phyloP scores from a whole-genome alignment of 2,329 filamentous ascomycete species.

The Arthrobotrys iridis region DNA sequence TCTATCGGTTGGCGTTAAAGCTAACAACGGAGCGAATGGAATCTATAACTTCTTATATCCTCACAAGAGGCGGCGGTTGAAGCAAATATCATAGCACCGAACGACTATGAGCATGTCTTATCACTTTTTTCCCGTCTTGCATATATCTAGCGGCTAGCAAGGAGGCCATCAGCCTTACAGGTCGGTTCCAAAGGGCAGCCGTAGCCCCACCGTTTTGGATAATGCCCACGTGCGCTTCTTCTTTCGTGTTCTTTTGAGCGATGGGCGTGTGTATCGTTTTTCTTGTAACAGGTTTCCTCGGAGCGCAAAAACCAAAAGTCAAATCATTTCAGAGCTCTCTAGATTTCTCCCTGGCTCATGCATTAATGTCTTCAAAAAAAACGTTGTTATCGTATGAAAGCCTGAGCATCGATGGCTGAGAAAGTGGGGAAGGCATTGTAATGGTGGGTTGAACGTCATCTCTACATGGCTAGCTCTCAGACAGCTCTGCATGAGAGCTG shows the following conservation, averaged over 20 bases:
- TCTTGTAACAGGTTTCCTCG: not conserved
- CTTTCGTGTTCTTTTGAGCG: not conserved
- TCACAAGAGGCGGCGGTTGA: slow-evolving; percentile 58
- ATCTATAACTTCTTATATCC: slow-evolving; percentile 66
- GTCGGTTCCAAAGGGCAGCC: not conserved
- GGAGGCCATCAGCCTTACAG: slow-evolving; percentile 6
- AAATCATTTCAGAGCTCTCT: slow-evolving; percentile 12
- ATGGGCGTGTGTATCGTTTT: not conserved
- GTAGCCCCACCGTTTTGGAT: slow-evolving; percentile 28
- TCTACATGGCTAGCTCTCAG: slow-evolving; percentile 42
- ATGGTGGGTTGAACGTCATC: slow-evolving; percentile 52
- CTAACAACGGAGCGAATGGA: slow-evolving; percentile 93
- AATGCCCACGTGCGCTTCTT: slow-evolving; percentile 42
- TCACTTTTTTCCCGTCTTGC: not conserved
- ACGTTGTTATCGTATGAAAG: slow-evolving; percentile 25
- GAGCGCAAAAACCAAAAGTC: not conserved
- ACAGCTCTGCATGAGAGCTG: slow-evolving; percentile 11
- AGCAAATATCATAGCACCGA: slow-evolving; percentile 4
- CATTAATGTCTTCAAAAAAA: not conserved
- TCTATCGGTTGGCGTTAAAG: slow-evolving; percentile 88
- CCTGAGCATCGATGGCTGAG: slow-evolving; percentile 29
- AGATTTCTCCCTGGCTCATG: not conserved
- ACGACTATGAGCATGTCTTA: slow-evolving; percentile 5
- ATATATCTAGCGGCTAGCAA: not conserved
- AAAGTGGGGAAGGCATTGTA: slow-evolving; percentile 31